phyloP scores from a whole-genome alignment of 2,329 filamentous ascomycete genomes.

The Aspergillus pseudonomiae region DNA sequence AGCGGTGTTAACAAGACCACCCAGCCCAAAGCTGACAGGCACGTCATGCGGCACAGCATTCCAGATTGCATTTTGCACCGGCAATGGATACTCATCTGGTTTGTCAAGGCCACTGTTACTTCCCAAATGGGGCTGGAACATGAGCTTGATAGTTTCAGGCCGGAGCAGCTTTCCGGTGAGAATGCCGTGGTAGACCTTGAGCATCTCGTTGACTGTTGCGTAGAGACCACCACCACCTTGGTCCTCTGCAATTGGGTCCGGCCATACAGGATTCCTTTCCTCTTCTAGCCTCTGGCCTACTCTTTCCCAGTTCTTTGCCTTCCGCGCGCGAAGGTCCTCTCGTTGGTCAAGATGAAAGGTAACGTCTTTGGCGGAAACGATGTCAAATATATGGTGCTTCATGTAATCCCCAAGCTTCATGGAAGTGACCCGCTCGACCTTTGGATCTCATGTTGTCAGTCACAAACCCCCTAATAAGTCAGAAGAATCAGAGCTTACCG shows the following conservation, averaged over 20 bases:
- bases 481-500: neutral
- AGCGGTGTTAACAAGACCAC: constrained; percentile 8
- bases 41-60: constrained; percentile 2
- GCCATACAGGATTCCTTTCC: neutral
- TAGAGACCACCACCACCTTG: constrained; percentile 7
- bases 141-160: constrained; percentile 1
- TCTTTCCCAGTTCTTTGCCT: constrained; percentile 3
- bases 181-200: constrained; percentile 8
- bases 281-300: neutral
- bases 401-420: constrained; percentile 12
- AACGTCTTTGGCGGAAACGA: constrained; percentile 7
- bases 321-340: constrained; percentile 6
- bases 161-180: constrained; percentile 2
- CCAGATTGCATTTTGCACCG: constrained; percentile 5
- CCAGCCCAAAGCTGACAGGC: constrained; percentile 2
- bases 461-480: too few species aligned
- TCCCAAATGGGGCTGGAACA: constrained; percentile 7
- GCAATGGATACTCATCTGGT: neutral
- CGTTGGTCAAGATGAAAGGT: constrained; percentile 10
- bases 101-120: neutral
- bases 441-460: neutral
- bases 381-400: constrained; percentile 6
- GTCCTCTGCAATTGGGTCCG: constrained; percentile 1
- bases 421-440: constrained; percentile 9
- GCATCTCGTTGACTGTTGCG: constrained; percentile 7